Percentiles rank a stretch among this genome's conserved stretches.
phyloP scores from a whole-genome alignment of 2,329 filamentous ascomycete species.

The Zasmidium cellare region DNA sequence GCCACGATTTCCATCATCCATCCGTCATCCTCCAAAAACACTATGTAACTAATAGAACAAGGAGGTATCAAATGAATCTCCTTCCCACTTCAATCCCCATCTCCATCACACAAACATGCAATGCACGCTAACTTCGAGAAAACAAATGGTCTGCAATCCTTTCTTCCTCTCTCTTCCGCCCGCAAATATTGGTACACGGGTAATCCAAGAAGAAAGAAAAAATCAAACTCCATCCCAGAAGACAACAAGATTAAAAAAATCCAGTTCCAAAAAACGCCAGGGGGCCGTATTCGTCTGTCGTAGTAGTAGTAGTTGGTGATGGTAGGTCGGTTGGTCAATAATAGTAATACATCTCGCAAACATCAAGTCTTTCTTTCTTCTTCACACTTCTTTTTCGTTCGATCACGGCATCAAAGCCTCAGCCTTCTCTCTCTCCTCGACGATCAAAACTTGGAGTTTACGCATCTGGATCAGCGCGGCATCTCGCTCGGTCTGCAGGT shows the following conservation, averaged over 20 bases:
- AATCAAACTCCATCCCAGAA: neutral
- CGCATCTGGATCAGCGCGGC: slow-evolving; percentile 71
- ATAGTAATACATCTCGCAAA: neutral
- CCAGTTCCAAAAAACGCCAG: neutral
- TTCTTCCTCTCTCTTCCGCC: neutral
- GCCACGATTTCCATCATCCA: no score
- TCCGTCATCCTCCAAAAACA: no score
- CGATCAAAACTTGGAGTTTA: slow-evolving; percentile 66
- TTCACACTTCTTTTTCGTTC: neutral
- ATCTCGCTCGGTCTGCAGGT: slow-evolving; percentile 74
- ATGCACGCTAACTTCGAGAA: neutral
- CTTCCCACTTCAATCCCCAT: no score
- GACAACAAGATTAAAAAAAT: neutral
- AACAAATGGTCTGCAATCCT: no score
- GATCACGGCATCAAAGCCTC: slow-evolving; percentile 39
- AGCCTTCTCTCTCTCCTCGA: slow-evolving; percentile 62
- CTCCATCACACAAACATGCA: no score
- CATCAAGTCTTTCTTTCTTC: neutral
- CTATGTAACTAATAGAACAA: no score
- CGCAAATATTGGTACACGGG: neutral
- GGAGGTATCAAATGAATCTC: no score
- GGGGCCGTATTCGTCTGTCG: neutral
- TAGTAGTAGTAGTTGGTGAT: neutral
- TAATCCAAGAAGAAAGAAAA: neutral
- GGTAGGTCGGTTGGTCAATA: no score